Base-by-base conservation (phyloP, 2,329 filamentous ascomycete genomes). In the Colletotrichum godetiae region DNA sequence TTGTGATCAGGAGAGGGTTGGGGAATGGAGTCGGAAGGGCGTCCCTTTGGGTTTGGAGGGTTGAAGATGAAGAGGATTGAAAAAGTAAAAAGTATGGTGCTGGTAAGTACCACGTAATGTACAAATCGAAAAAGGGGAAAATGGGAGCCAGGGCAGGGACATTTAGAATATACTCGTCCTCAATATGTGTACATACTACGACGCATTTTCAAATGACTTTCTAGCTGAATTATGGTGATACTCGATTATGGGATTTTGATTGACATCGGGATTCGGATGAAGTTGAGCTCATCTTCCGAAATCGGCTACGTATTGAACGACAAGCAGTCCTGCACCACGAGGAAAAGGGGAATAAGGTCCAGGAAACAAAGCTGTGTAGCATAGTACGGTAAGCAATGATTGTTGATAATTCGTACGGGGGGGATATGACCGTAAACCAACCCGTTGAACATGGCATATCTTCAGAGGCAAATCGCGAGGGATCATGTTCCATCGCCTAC, bases 1-100 rank as follows among this genome's bases (percentile, higher is more conserved):
- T 3, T 92, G 91, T 78, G 92, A 95, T 78, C 86, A 87, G 73
- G 87, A 88, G n/a, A 90, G 91, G 76, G 88, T 95, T 11, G 83
- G 84, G 69, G 84, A 82, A 29, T 97, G 94, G 94, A 93, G 92
- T 78, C 87, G 87, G 76, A 84, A 86, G 0, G 86, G 87, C 49
- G 75, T 84, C 10, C 66, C 72, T 27, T 37, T 52, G 24, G 66
- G 58, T 24, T 64, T 74, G 53, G 68, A 42, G 24, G 58, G 37
- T 67, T 74, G 35, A 68, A 22, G 61, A 5, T 19, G 8, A 49
- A 11, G 42, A 11, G 42, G 1, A 19, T 0, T 22, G 15, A 11
- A 49, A n/a, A 49, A 49, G 22, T 8, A 8, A 27, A 19, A 35
- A 10, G 8, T 8, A 5, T 6, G 29, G 49, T 11, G 37, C 5